A percentile compares a stretch with the other conserved stretches of the same genome.
Evolutionary conservation across 2,329 filamentous ascomycete genomes (phyloP).

Genomic region (Pseudogymnoascus sp.): DNA sequence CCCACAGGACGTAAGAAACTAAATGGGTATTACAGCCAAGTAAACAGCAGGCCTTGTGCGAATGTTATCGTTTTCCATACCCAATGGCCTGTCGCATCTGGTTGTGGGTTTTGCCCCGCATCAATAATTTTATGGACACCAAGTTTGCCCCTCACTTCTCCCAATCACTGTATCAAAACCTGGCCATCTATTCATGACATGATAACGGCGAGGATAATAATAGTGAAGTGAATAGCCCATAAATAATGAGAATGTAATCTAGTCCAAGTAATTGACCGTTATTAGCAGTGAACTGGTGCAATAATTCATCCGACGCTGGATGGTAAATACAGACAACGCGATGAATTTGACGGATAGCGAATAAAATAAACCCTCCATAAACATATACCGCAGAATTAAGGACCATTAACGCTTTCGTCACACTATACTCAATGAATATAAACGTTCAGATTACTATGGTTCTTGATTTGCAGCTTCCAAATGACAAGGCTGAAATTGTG

Average conservation of each 20-base stretch:
- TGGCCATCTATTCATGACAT: background rate
- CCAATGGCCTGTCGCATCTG: background rate
- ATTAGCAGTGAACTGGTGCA: background rate
- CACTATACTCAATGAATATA: background rate
- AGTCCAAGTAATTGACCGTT: background rate
- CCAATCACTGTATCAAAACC: background rate
- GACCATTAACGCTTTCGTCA: too few relatives aligned
- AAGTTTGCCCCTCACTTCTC: background rate
- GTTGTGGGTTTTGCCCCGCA: conserved; percentile 9
- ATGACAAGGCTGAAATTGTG: background rate
- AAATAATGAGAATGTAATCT: background rate
- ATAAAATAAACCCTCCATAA: background rate
- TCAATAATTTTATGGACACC: background rate
- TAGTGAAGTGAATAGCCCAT: background rate
- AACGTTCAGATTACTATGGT: background rate
- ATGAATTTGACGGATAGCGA: background rate
- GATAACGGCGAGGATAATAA: background rate
- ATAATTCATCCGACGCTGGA: too few relatives aligned
- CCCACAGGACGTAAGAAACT: background rate
- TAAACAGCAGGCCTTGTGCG: background rate
- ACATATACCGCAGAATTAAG: background rate
- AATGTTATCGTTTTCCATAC: background rate
- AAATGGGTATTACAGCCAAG: background rate
- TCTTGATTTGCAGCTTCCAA: background rate
- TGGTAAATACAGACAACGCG: background rate